Percentiles rank a stretch among this genome's conserved stretches.
Conservation (phyloP, 768 basidiomycete species). For the Hebeloma cylindrosporum region DNA sequence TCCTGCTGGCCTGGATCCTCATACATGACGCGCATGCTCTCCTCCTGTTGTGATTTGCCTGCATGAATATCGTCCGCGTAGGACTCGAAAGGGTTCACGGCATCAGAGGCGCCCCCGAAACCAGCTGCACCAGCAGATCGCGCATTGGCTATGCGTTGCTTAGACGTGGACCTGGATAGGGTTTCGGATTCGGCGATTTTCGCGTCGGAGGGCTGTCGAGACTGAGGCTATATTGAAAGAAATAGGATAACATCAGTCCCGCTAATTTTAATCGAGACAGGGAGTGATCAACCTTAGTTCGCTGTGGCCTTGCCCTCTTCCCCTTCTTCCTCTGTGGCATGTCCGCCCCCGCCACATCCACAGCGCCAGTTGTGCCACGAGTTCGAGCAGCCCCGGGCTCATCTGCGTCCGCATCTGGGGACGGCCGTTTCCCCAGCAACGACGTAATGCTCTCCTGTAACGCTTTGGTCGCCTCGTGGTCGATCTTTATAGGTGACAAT, state of each 20-base stretch:
- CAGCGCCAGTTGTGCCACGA: not conserved
- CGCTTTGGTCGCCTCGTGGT: slow-evolving; percentile 51
- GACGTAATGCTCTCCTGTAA: slow-evolving; percentile 69
- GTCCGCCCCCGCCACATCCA: slow-evolving; percentile 5
- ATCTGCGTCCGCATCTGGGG: slow-evolving; percentile 39
- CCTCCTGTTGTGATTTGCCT: slow-evolving; percentile 31
- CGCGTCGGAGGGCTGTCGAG: slow-evolving; percentile 38
- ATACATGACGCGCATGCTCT: slow-evolving; percentile 59
- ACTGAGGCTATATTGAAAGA: slow-evolving; percentile 29
- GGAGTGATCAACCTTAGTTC: slow-evolving; percentile 30
- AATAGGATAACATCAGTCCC: not conserved
- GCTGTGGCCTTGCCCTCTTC: slow-evolving; percentile 40
- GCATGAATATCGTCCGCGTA: slow-evolving; percentile 22
- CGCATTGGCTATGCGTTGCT: not conserved
- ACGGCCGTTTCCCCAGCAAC: slow-evolving; percentile 66
- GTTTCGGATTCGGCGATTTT: slow-evolving; percentile 22
- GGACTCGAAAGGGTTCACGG: slow-evolving; percentile 16
- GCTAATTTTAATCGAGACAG: not conserved
- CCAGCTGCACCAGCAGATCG: not conserved
- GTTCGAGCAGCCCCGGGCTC: slow-evolving; percentile 12
- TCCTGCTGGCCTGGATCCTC: slow-evolving; percentile 66
- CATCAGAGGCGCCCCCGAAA: slow-evolving; percentile 5
- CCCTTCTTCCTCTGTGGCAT: slow-evolving; percentile 23
- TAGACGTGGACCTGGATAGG: slow-evolving; percentile 15
- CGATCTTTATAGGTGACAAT: slow-evolving; percentile 44